Evolutionary conservation across 768 basidiomycete genomes (phyloP).

Genomic region (Leucosporidium creatinivorum): DNA sequence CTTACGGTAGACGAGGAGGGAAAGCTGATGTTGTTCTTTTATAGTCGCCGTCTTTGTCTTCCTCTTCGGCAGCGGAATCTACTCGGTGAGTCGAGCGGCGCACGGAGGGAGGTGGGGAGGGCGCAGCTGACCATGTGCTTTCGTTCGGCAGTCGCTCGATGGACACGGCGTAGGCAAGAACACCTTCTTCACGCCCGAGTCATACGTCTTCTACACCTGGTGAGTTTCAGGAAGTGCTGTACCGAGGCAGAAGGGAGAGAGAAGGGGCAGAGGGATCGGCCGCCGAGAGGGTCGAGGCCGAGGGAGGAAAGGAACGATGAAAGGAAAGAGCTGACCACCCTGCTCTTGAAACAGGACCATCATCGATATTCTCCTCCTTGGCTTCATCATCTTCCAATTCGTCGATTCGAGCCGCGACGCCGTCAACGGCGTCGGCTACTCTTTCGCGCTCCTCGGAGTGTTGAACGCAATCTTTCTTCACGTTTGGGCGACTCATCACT

Average conservation of each 20-base stretch:
- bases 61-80: not conserved
- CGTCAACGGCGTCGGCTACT: conserved; percentile 82
- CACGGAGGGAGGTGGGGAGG: not conserved
- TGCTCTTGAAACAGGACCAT: too few species aligned
- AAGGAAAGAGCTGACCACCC: too few species aligned
- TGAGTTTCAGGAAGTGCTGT: conserved; percentile 35
- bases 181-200: conserved; percentile 90
- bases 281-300: too few species aligned
- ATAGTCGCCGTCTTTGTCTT: not conserved
- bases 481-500: conserved; percentile 43
- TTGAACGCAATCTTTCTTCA: conserved; percentile 74
- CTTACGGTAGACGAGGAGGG: too few species aligned
- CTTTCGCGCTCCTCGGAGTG: conserved; percentile 77
- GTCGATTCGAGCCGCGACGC: conserved; percentile 43
- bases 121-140: not conserved
- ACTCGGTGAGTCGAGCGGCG: not conserved
- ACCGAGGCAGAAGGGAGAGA: too few species aligned
- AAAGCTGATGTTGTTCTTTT: not conserved
- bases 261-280: too few species aligned
- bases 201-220: conserved; percentile 90
- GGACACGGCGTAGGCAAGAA: conserved; percentile 52
- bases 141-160: not conserved
- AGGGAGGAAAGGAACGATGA: not conserved
- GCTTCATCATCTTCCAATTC: conserved; percentile 60
- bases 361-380: conserved; percentile 74